Evolutionary conservation across 495 filamentous ascomycete genomes (phyloP), one percentile per base, ranked within the genome.

Genomic region (Immersiella caudata): DNA sequence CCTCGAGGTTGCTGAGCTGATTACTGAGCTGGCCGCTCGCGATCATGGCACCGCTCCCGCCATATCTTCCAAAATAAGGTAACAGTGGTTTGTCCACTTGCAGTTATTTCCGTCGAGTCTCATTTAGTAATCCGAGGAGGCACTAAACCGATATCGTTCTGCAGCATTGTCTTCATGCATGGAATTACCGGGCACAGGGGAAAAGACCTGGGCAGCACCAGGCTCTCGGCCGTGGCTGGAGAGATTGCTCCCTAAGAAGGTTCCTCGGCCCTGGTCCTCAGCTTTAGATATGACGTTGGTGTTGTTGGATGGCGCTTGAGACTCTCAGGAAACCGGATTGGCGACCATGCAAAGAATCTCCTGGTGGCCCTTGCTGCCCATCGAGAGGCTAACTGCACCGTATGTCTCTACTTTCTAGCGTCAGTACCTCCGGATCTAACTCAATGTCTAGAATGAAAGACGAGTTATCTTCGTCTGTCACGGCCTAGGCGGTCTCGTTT

Each of bases 271-370:
- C 57, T 26, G n/a, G 36, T 60, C 21, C 57, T 60, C 57, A 60
- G 26, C 25, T 29, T 60, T 21, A 26, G 57, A 20, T 60, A 60
- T 22, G 57, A 60, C 29, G 57, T 26, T 3, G 29, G 29, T 40
- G 57, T 60, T 12, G 20, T 60, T 29, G 57, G 57, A 0, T 60
- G 25, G 57, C 29, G 25, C 29, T 29, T 12, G 20, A 36, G 25
- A n/a, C 26, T 60, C 3, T 60, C 26, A 26, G 26, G 29, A 40
- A 60, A 60, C 57, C 29, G 26, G 26, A 60, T 60, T 40, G 57
- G 57, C 25, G 29, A 60, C 29, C 57, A 60, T n/a, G 57, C 57
- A 60, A 36, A 40, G 57, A 60, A 60, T 26, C 29, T 60, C 20
- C 57, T 60, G 3, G n/a, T 21, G 9, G 11, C 26, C 12, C 14